Evolutionary conservation across 202 grass and related monocot species (phyloP), one percentile per base, ranked within the genome.

Genomic region (Brachypodium distachyon): DNA sequence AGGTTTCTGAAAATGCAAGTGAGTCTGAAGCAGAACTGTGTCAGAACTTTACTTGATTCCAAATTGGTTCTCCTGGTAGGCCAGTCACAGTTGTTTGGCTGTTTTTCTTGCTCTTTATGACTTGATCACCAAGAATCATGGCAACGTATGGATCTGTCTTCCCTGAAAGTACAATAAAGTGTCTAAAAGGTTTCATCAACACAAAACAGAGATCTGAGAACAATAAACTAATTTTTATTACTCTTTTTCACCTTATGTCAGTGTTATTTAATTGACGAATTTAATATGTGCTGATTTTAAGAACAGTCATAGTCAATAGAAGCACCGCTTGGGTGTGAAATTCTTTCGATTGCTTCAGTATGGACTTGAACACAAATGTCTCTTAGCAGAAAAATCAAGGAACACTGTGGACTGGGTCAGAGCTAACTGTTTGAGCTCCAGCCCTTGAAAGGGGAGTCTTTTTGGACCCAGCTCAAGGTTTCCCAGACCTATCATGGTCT

Each of bases 41-140:
- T 37, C 47, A 48, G 56, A 83, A 52, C 26, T 60, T 87, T 76
- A 97, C 91, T 90, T 97, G 91, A 80, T 94, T 97, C 94, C 94
- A 97, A 57, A 94, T 97, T 52, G 91, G 91, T 76, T 94, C 82
- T 49, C 80, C 91, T 34, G 91, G 94, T 59, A 70, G 75, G 18
- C 91, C 89, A 86, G 82, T 97, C 31, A 97, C 91, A 65, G 92
- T 96, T 76, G 96, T 99, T 87, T 91, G 92, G 60, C 96, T 99
- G 83, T 99, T 99, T 68, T 95, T 99, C 83, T 99, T 99, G 78
- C 96, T 99, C 77, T 87, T 91, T 84, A 96, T 93, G 9, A 82
- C 83, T 87, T 99, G 96, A 89, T 99, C 96, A 69, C 83, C 92
- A 32, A 99, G 78, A 78, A 71, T 96, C 77, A 99, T 84, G 34